Evolutionary conservation across 352 stramenopile species (phyloP), one percentile per base, ranked within the genome.

Genomic region (Phytophthora foliorum): DNA sequence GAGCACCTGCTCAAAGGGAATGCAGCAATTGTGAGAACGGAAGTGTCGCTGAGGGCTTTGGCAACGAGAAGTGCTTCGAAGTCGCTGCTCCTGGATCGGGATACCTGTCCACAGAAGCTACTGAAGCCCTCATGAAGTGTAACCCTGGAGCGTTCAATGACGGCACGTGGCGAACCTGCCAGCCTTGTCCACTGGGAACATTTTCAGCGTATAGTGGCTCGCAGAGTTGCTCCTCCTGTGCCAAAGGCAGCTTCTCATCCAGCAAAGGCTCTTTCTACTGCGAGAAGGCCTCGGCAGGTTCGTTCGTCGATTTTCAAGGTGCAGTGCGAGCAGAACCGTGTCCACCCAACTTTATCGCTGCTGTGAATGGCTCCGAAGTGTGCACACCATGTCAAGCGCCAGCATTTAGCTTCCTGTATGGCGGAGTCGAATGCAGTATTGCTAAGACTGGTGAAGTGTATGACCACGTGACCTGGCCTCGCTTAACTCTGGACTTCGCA

Each of bases 381-480:
- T 91, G 83, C 32, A 46, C 63, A 31, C 51, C 22, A 10, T 91
- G 81, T 39, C 41, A 58, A 9, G 1, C 21, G 1, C 64, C 69
- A 44, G 69, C 77, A 0, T 78, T 75, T 25, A 77, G 69, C 25
- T 67, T 84, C 21, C 36, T 87, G 19, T 62, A 70, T 52, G 78
- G 78, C 25, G 67, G 67, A 6, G 24, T 39, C 14, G 36, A 58
- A 16, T 91, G 82, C 51, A 63, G 57, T 16, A 3, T 54, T 39
- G 62, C 79, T 5, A 58, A 54, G 5, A 32, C 51, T 46, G 82
- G 82, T 24, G 78, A 89, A 53, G 65, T 88, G 11, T 72, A 84
- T 44, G 76, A 89, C 25, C 32, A 60, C 7, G 67, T 87, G 27
- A 38, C 72, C 32, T 85, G 77, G 77, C 65, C 67, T 58, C 59